Base-by-base conservation (phyloP, 495 filamentous ascomycete genomes). In the Thermochaetoides thermophila region DNA sequence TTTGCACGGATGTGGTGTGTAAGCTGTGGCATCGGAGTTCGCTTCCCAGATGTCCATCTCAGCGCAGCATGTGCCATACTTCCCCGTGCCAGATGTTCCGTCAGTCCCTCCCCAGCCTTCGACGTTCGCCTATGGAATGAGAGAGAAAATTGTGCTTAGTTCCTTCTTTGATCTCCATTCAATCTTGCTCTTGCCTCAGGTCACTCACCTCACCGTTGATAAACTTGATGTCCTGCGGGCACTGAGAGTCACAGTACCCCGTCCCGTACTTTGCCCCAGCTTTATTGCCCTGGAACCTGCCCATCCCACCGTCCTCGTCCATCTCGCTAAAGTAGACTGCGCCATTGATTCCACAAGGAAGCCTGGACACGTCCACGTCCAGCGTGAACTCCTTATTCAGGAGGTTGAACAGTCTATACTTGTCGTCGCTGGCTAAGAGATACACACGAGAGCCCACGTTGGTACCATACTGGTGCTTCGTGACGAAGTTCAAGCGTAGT, bases 41-140 rank as follows among this genome's bases (percentile, higher is more conserved):
- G 73, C 74, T 44, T 79, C 74, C 71, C 73, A 76, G 48, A 81
- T 66, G 45, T 81, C 75, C 63, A 81, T 70, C 52, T 78, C 76
- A 3, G 67, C 60, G 48, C 76, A 79, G 64, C 76, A 79, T 21
- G 70, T 59, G 35, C 74, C 74, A 34, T 69, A 64, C 37, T 59
- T 53, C 10, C 74, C 75, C 12, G 50, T 34, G n/a, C 74, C 75
- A 4, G 64, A 52, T 48, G 73, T 74, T 32, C 43, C 34, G 43
- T 71, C 64, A 34, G 60, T 60, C 16, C 59, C 45, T n/a, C 35
- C 42, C 74, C 74, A 78, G 41, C 63, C 71, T 1, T 70, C 63
- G 10, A 61, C 44, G 43, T 74, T 74, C 42, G 60, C 64, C 55
- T 56, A 26, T 15, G 13, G 9, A 24, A n/a, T n/a, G 14, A 15